Base-by-base conservation (phyloP, 106 monocot genomes). In the Gastrodia elata region DNA sequence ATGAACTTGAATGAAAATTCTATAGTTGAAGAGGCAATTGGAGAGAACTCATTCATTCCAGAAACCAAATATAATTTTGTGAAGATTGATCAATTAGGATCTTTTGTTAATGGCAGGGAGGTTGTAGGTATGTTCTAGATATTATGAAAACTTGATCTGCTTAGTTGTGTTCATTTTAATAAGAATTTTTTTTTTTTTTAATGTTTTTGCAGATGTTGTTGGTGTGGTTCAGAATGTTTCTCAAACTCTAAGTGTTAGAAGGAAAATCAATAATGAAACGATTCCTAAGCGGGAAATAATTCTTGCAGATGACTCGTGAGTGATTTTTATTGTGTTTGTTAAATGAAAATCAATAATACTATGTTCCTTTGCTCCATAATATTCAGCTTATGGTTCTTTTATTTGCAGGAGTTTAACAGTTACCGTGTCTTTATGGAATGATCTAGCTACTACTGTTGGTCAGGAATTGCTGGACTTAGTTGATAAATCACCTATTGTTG, bases 221-320 rank as follows among this genome's bases (percentile, higher is more conserved):
- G 97, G 97, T 13, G 72, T 93, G 65, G 82, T 97, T 68, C 86
- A 80, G 76, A 90, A 75, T 80, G 97, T 97, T 68, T 97, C 97
- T 9, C 37, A 86, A n/a, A 88, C 90, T 38, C 35, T 93, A 52
- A 97, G 93, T 59, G 65, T 98, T 68, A 77, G 91, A 71, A 88
- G 97, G 68, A 98, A 93, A 81, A 98, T 77, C 46, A 82, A 98
- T 78, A 98, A 98, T 80, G 97, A 88, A 32, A 85, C 78, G 20
- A 82, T 98, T 61, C 93, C 90, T 39, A 98, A 98, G 83, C 86
- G 97, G 58, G 97, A 98, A 38, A 83, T 98, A 3, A 87, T 87
- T 35, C 80, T 98, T 61, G 93, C 91, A 68, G 93, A 98, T 84
- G 93, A 98, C 71, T 85, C 93, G 93, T 98, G 83, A 84, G 93